phyloP scores from a whole-genome alignment of 805 yeast genomes.

The Ogataea methanolica region DNA sequence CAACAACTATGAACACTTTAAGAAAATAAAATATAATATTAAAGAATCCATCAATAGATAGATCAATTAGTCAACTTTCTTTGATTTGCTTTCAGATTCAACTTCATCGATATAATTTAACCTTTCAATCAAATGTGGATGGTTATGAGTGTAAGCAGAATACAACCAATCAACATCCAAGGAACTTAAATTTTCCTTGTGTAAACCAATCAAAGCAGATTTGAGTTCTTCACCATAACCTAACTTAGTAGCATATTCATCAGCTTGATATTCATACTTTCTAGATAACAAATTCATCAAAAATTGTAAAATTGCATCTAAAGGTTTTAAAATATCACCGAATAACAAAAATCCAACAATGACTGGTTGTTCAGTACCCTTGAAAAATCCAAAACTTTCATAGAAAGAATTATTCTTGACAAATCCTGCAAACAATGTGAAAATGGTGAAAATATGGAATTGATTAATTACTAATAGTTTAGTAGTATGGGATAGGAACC shows the following conservation, averaged over 20 bases:
- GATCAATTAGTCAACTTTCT: constrained; percentile 14
- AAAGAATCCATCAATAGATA: not conserved
- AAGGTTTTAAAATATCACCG: constrained; percentile 71
- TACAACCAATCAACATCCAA: constrained; percentile 87
- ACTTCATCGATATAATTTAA: constrained; percentile 59
- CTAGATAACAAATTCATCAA: constrained; percentile 69
- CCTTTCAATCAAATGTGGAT: constrained; percentile 90
- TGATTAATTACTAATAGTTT: constrained; percentile 65
- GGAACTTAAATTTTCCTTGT: constrained; percentile 77
- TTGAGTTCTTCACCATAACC: constrained; percentile 70
- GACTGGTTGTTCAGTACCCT: constrained; percentile 51
- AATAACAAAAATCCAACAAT: constrained; percentile 79
- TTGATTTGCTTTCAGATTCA: constrained; percentile 11
- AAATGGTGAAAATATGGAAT: constrained; percentile 56
- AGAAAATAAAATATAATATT: no score
- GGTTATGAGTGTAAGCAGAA: constrained; percentile 84
- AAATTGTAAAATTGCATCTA: constrained; percentile 66
- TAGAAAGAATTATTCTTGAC: constrained; percentile 76
- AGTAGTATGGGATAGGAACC: constrained; percentile 89
- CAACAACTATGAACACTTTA: no score
- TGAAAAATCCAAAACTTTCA: constrained; percentile 69
- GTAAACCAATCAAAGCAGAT: constrained; percentile 67
- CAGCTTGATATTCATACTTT: constrained; percentile 92
- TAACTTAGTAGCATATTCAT: constrained; percentile 69
- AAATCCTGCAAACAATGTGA: constrained; percentile 74